Conservation (phyloP, 2,329 filamentous ascomycete species). For the Pseudocercospora eumusae region DNA sequence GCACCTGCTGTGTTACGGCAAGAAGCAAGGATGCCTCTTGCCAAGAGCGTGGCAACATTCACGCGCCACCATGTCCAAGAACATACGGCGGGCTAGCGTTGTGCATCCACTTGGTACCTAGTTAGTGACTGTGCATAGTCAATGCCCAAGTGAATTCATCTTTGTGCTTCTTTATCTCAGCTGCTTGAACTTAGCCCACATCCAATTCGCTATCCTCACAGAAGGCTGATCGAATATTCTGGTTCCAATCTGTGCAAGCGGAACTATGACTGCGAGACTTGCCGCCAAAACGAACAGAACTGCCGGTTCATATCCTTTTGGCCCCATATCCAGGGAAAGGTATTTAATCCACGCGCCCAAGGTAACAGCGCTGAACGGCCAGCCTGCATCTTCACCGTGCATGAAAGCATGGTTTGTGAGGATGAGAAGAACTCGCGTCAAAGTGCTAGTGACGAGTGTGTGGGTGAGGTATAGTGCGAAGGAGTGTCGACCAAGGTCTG, state of each 20-base stretch:
- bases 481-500: constrained; percentile 59
- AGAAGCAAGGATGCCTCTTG: not conserved
- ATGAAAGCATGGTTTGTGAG: constrained; percentile 23
- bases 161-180: constrained; percentile 8
- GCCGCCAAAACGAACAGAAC: constrained; percentile 22
- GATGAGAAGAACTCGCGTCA: constrained; percentile 52
- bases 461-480: constrained; percentile 65
- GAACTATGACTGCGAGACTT: constrained; percentile 26
- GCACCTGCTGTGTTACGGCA: not conserved
- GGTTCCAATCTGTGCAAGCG: constrained; percentile 28
- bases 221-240: constrained; percentile 27
- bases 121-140: too few species aligned
- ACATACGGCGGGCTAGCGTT: too few species aligned
- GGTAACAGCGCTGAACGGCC: constrained; percentile 15
- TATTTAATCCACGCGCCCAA: constrained; percentile 12
- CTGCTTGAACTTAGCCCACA: constrained; percentile 19
- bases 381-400: constrained; percentile 16
- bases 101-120: too few species aligned
- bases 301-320: constrained; percentile 23
- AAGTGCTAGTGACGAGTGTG: constrained; percentile 58
- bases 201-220: constrained; percentile 19
- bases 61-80: not conserved
- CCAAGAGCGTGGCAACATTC: not conserved
- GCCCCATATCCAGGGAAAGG: constrained; percentile 21
- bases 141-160: too few species aligned